phyloP scores from a whole-genome alignment of 257 asterid genomes.

The Solanum phureja region DNA sequence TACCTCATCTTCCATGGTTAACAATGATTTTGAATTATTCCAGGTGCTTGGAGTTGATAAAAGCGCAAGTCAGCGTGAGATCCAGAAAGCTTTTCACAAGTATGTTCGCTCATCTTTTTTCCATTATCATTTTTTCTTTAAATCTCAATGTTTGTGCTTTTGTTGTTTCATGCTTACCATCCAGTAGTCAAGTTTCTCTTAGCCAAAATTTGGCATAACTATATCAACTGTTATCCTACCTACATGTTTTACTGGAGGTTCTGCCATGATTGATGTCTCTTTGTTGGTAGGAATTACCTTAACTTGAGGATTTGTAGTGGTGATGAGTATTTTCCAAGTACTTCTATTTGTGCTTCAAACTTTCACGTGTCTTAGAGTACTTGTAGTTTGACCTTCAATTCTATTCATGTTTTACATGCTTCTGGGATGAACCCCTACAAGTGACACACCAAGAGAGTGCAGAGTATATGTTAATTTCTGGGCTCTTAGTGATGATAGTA shows the following conservation, averaged over 20 bases:
- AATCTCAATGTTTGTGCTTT: neutral
- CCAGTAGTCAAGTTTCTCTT: neutral
- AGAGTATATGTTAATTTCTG: neutral
- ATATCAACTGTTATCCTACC: neutral
- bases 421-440: neutral
- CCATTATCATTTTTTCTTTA: neutral
- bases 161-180: neutral
- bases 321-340: neutral
- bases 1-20: neutral
- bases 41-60: constrained; percentile 90
- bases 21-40: neutral
- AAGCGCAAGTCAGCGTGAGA: constrained; percentile 74
- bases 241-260: neutral
- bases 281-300: neutral
- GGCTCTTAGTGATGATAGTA: neutral
- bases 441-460: neutral
- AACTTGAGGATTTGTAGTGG: neutral
- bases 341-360: neutral
- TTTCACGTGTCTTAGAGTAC: neutral
- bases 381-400: neutral
- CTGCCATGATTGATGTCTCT: neutral
- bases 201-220: neutral
- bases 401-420: neutral
- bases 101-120: constrained; percentile 16
- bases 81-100: constrained; percentile 98